These are phyloP conservation scores for Lentinula raphanica DNA, from an alignment of 768 basidiomycete species.

Conservation along the genomic window DNA sequence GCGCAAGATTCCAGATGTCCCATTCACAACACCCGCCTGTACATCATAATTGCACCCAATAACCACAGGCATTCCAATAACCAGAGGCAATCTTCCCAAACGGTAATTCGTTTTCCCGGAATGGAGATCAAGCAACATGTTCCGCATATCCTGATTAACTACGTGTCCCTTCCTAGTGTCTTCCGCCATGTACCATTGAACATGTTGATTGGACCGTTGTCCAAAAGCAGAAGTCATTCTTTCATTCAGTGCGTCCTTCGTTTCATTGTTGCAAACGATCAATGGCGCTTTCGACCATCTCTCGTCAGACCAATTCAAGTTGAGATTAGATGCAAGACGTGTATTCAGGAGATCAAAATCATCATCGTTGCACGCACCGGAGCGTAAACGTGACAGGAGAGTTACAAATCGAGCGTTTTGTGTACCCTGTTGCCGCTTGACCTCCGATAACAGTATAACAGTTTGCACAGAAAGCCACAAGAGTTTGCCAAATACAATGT, in stretches of 20 bases:
- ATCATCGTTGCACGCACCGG: background rate
- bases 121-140: conserved; percentile 7
- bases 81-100: conserved; percentile 18
- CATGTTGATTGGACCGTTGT: background rate
- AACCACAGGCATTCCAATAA: conserved; percentile 27
- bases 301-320: background rate
- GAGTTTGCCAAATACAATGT: conserved; percentile 10
- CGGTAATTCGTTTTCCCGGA: conserved; percentile 15
- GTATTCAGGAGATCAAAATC: background rate
- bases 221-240: conserved; percentile 14
- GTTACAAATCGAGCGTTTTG: conserved; percentile 1
- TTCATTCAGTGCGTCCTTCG: conserved; percentile 22
- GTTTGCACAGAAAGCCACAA: conserved; percentile 9
- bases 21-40: conserved; percentile 21
- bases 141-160: background rate
- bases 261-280: conserved; percentile 18
- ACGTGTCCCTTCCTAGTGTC: conserved; percentile 8
- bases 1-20: conserved; percentile 12
- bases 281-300: conserved; percentile 15
- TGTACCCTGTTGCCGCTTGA: conserved; percentile 2
- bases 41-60: conserved; percentile 24
- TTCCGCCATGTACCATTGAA: conserved; percentile 14
- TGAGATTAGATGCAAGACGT: background rate
- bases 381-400: background rate
- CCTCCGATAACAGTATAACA: conserved; percentile 7